Evolutionary conservation across 306 rosid genomes (phyloP).

Genomic region (Neltuma alba): DNA sequence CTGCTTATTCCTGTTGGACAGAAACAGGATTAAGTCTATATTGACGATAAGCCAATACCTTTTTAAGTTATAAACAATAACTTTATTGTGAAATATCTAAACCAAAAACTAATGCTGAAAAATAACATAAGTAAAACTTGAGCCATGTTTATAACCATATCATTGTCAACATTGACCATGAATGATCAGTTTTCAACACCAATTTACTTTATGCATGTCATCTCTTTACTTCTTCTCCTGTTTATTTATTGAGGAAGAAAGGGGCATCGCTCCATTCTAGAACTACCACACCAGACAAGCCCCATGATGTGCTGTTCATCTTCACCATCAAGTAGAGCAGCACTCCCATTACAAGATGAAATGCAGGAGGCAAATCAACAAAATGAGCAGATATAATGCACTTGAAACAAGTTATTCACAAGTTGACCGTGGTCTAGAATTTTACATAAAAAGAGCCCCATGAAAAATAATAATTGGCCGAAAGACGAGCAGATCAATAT

Average conservation of each 20-base stretch:
- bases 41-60: not conserved
- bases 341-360: not conserved
- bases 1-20: conserved; percentile 77
- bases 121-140: conserved; percentile 10
- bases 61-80: not conserved
- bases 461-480: not conserved
- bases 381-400: not conserved
- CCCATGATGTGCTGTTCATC: not conserved
- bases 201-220: not conserved
- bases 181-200: conserved; percentile 10
- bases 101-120: not conserved
- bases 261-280: not conserved
- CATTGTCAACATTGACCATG: not conserved
- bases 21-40: not conserved
- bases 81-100: no score
- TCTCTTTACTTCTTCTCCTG: not conserved
- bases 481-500: not conserved
- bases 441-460: not conserved
- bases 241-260: not conserved
- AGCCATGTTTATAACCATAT: not conserved
- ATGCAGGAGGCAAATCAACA: conserved; percentile 9
- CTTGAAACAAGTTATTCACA: not conserved
- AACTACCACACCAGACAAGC: not conserved
- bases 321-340: not conserved
- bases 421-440: not conserved